Evolutionary conservation across 345 rosid species (phyloP).

Genomic region (Nephelium lappaceum): DNA sequence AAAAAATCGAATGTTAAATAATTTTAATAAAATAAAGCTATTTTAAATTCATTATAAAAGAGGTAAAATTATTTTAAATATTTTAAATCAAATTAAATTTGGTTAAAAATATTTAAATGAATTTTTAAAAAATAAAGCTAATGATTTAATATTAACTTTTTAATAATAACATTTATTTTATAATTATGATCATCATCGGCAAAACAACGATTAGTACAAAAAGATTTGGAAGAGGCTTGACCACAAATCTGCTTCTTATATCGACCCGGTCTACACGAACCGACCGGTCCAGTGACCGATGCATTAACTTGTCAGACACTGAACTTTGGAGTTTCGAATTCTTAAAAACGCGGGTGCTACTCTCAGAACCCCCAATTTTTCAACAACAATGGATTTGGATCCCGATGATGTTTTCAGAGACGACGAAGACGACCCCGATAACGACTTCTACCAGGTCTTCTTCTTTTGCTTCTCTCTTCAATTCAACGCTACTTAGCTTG

Average conservation of each 20-base stretch:
- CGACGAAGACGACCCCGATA: constrained; percentile 73
- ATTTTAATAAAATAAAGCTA: too few species aligned
- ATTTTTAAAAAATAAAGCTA: too few species aligned
- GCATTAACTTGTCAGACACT: background rate
- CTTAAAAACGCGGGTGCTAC: constrained; percentile 1
- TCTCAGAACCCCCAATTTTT: background rate
- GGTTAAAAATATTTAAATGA: too few species aligned
- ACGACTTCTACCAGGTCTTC: constrained; percentile 59
- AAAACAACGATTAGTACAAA: too few species aligned
- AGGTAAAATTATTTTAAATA: too few species aligned
- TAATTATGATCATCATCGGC: too few species aligned
- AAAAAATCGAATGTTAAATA: too few species aligned
- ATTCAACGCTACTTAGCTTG: background rate
- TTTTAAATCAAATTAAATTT: too few species aligned
- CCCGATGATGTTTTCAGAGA: constrained; percentile 93
- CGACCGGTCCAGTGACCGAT: background rate
- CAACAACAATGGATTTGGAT: constrained; percentile 61
- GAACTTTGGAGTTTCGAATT: constrained; percentile 16
- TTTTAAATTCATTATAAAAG: too few species aligned
- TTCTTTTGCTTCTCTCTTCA: background rate
- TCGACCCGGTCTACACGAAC: background rate
- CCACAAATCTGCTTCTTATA: background rate
- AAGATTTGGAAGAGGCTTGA: background rate
- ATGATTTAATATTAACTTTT: too few species aligned
- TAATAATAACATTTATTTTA: too few species aligned